These are phyloP conservation scores for Hypomyces rosellus DNA, from an alignment of 2,329 filamentous ascomycete genomes.

Conservation along the genomic window DNA sequence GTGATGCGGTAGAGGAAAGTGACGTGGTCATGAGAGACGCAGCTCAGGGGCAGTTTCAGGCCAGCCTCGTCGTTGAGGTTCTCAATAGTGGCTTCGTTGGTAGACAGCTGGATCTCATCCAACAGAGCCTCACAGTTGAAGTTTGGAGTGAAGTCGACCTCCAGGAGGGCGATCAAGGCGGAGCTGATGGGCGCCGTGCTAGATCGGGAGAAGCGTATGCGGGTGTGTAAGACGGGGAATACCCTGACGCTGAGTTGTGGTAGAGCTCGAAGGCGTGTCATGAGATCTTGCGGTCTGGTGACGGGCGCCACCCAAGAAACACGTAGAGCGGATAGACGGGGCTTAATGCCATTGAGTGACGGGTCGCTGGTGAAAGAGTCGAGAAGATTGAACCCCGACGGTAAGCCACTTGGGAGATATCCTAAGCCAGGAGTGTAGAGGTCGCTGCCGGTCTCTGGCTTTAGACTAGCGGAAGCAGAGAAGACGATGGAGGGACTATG, in stretches of 20 bases:
- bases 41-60: slow-evolving; percentile 48
- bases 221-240: slow-evolving; percentile 63
- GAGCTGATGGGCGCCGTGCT: slow-evolving; percentile 51
- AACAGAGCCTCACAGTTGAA: slow-evolving; percentile 61
- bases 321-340: slow-evolving; percentile 64
- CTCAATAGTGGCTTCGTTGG: slow-evolving; percentile 53
- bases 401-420: slow-evolving; percentile 63
- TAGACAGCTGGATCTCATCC: slow-evolving; percentile 49
- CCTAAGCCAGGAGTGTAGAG: slow-evolving; percentile 38
- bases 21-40: slow-evolving; percentile 67
- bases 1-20: slow-evolving; percentile 66
- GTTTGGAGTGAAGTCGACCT: slow-evolving; percentile 67
- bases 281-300: slow-evolving; percentile 53
- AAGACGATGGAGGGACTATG: slow-evolving; percentile 63
- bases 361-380: slow-evolving; percentile 65
- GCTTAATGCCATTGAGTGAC: slow-evolving; percentile 52
- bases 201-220: slow-evolving; percentile 64
- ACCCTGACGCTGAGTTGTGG: slow-evolving; percentile 58
- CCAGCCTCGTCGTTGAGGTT: slow-evolving; percentile 48
- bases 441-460: slow-evolving; percentile 35
- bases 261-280: slow-evolving; percentile 58
- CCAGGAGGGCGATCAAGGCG: slow-evolving; percentile 62
- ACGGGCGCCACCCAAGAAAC: slow-evolving; percentile 69
- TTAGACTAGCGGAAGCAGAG: slow-evolving; percentile 53
- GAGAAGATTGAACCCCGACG: slow-evolving; percentile 69